phyloP scores from a whole-genome alignment of 2,329 filamentous ascomycete genomes.

The Sporothrix globosa region DNA sequence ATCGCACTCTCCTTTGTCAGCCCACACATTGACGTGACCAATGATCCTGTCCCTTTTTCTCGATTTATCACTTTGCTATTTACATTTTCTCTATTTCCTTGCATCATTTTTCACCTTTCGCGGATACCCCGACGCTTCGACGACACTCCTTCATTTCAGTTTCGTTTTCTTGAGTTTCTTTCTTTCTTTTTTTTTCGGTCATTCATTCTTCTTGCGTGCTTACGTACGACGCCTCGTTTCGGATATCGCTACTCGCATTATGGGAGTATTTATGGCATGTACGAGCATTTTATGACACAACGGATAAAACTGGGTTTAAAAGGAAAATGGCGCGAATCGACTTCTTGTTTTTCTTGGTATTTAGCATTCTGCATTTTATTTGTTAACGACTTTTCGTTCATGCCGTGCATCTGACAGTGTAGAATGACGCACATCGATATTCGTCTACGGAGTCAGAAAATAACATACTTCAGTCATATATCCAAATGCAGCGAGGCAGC shows the following conservation, averaged over 20 bases:
- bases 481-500: not conserved
- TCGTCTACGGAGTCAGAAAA: not conserved
- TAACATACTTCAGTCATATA: not conserved
- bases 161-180: not conserved
- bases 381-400: not conserved
- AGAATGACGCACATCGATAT: not conserved
- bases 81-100: not conserved
- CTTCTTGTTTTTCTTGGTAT: not conserved
- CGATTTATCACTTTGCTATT: not conserved
- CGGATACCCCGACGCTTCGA: constrained; percentile 9
- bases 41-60: not conserved
- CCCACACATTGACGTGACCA: constrained; percentile 4
- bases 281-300: constrained; percentile 7
- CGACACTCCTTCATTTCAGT: not conserved
- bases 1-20: constrained; percentile 26
- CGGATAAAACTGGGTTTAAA: constrained; percentile 11
- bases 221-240: not conserved
- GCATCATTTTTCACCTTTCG: not conserved
- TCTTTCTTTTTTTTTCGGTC: not conserved
- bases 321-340: not conserved
- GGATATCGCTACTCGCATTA: not conserved
- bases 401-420: not conserved
- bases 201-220: not conserved
- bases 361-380: not conserved
- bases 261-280: not conserved